Percentiles rank a stretch among this genome's conserved stretches.
These are phyloP conservation scores for Amaranthus hypochondriacus DNA, from an alignment of 148 eudicot genomes.

Conservation along the genomic window DNA sequence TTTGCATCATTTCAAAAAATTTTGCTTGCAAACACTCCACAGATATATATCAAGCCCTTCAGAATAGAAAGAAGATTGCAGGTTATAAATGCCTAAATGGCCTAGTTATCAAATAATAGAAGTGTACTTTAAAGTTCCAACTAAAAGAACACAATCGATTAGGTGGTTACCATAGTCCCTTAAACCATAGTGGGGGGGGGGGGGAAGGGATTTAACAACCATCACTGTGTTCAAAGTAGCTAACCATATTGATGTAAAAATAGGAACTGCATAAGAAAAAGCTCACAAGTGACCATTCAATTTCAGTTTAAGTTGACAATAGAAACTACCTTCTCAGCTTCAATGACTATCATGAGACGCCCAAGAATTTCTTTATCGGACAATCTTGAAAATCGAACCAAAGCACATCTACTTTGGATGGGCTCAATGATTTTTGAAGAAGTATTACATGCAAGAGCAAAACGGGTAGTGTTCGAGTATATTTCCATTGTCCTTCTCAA, in stretches of 20 bases:
- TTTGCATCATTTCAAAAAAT: too few relatives aligned
- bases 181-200: not conserved
- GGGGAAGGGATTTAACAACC: not conserved
- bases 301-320: not conserved
- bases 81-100: not conserved
- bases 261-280: not conserved
- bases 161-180: not conserved
- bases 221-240: not conserved
- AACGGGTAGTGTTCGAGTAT: conserved; percentile 90
- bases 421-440: conserved; percentile 96
- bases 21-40: not conserved
- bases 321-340: conserved; percentile 67
- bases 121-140: not conserved
- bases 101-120: not conserved
- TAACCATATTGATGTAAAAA: not conserved
- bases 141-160: not conserved
- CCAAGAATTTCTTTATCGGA: conserved; percentile 98
- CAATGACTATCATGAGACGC: conserved; percentile 83
- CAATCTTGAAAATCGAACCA: conserved; percentile 86
- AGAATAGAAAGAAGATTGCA: not conserved
- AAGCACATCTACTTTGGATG: conserved; percentile 98
- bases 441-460: conserved; percentile 96
- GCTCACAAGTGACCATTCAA: not conserved
- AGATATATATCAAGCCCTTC: not conserved
- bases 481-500: conserved; percentile 96